Conservation (phyloP, 164 flowering plant species). For the Houttuynia cordata region DNA sequence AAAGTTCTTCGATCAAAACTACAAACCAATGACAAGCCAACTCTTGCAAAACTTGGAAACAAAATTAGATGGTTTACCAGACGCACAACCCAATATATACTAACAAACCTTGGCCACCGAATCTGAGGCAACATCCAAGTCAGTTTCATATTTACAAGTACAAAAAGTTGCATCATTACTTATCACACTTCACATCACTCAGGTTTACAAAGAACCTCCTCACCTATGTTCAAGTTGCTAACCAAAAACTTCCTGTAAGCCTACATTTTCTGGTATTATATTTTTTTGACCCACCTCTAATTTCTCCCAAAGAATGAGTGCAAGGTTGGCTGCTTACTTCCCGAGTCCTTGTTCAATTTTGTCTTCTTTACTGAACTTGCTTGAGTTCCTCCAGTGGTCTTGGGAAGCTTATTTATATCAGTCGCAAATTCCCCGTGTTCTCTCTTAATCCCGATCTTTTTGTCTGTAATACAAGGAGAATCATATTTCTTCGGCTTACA, state of each 20-base stretch:
- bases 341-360: slow-evolving; percentile 18
- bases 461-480: slow-evolving; percentile 4
- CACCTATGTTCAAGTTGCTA: not conserved
- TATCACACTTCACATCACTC: no score
- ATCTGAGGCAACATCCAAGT: no score
- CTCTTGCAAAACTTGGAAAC: no score
- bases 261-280: not conserved
- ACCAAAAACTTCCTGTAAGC: not conserved
- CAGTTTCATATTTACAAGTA: no score
- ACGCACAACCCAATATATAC: no score
- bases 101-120: no score
- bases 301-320: slow-evolving; percentile 42
- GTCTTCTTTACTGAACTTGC: slow-evolving; percentile 27
- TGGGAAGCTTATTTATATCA: slow-evolving; percentile 13
- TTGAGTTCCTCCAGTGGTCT: slow-evolving; percentile 2
- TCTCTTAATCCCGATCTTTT: slow-evolving; percentile 24
- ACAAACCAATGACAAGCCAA: no score
- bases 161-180: no score
- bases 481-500: slow-evolving; percentile 22
- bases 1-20: no score
- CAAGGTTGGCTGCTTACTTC: slow-evolving; percentile 44
- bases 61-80: no score
- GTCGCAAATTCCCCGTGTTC: slow-evolving; percentile 19
- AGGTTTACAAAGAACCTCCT: no score
- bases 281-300: not conserved